Evolutionary conservation across 1,284 basidiomycete species (phyloP), one percentile per base, ranked within the genome.

Genomic region (Earliella scabrosa): DNA sequence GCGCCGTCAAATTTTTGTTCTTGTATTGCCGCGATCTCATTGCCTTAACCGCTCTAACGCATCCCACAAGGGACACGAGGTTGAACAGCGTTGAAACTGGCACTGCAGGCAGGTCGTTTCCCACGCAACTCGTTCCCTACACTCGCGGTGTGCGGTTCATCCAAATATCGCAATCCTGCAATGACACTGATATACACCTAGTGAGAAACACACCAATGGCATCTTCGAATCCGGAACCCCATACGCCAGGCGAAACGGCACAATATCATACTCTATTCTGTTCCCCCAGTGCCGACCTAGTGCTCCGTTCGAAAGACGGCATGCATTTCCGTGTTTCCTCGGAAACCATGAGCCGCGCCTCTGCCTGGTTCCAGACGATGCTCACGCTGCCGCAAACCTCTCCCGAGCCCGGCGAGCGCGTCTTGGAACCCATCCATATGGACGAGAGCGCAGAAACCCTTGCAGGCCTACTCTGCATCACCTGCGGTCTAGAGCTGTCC

Each of bases 321-420:
- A 65, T 76, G 26, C 71, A 75, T 59, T 87, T 86, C 65, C 77
- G 76, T n/a, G 71, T 86, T 11, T 82, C 82, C 52, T 79, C 80
- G 0, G 77, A 77, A 63, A 79, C 77, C 1, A 73, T 87, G 32
- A 79, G 76, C 54, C 81, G 78, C 14, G 78, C 83, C 0, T 87
- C 83, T 2, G 77, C 78, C 11, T 86, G 84, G 77, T 85, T 84
- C 67, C 74, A 77, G 13, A 69, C 79, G 5, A 79, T 83, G 67
- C 78, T 85, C 60, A 75, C 75, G 21, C 70, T 86, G 3, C 82
- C 84, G 1, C 57, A 55, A 31, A 24, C 39, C 39, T 21, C 55
- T 32, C 7, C 21, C 27, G 14, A 14, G 27, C n/a, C 29, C 24
- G 10, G 14, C 3, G 21, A n/a, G n/a, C n/a, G n/a, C n/a, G n/a